Percentiles rank a stretch among this genome's conserved stretches.
phyloP scores from a whole-genome alignment of 169 alveolate species.

The Eimeria necatrix region DNA sequence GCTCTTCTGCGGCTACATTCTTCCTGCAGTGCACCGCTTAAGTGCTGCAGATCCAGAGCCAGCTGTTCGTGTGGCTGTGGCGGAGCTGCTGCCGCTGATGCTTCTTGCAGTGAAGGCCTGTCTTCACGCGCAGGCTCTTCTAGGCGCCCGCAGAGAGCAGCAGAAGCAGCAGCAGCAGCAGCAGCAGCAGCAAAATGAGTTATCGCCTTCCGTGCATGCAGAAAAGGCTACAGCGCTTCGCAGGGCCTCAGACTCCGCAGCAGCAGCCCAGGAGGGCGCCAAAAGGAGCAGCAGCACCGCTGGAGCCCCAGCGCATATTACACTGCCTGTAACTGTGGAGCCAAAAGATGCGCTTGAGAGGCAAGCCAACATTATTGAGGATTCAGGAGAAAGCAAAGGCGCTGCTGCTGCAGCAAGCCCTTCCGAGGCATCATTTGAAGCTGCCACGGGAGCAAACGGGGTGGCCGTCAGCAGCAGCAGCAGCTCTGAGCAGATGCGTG shows the following conservation, averaged over 20 bases:
- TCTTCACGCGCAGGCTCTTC: not conserved
- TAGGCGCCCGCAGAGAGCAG: constrained; percentile 24
- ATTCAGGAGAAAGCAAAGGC: not conserved
- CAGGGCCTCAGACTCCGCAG: constrained; percentile 15
- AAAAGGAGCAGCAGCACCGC: not conserved
- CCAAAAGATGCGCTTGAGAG: not conserved
- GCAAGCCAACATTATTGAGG: not conserved
- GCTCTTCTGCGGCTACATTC: constrained; percentile 29
- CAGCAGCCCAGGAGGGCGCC: not conserved
- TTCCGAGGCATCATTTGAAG: not conserved
- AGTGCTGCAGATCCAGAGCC: constrained; percentile 60
- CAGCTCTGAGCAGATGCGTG: not conserved
- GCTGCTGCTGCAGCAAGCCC: not conserved
- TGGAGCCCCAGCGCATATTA: no score
- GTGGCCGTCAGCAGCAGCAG: not conserved
- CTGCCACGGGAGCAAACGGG: not conserved
- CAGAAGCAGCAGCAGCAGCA: constrained; percentile 52
- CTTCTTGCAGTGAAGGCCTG: constrained; percentile 63
- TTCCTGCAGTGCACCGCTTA: constrained; percentile 44
- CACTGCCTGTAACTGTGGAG: no score
- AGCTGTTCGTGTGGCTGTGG: constrained; percentile 61
- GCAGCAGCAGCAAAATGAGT: constrained; percentile 34
- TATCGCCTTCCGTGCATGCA: not conserved
- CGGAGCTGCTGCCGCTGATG: constrained; percentile 57
- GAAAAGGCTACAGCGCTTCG: not conserved